phyloP scores from a whole-genome alignment of 768 basidiomycete genomes.

The Termitomyces sp. region DNA sequence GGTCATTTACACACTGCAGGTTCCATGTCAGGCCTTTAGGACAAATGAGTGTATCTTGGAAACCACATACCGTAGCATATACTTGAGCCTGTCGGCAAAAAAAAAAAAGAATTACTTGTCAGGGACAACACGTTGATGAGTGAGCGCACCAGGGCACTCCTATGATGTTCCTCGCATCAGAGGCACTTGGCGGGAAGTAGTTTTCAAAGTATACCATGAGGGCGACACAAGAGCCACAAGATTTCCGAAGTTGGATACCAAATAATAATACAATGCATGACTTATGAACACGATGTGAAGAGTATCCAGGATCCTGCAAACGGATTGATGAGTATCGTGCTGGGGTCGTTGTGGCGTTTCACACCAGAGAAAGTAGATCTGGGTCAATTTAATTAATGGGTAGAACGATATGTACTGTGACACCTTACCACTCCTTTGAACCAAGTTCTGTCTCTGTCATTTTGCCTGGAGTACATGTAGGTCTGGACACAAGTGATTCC shows the following conservation, averaged over 20 bases:
- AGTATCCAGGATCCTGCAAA: slow-evolving; percentile 12
- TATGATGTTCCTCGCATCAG: background rate
- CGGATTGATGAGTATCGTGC: background rate
- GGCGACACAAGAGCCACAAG: background rate
- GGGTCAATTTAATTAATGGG: background rate
- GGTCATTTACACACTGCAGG: slow-evolving; percentile 18
- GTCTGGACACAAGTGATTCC: slow-evolving; percentile 16
- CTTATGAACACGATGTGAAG: slow-evolving; percentile 11
- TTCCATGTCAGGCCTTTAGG: background rate
- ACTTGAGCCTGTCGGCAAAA: slow-evolving; percentile 3
- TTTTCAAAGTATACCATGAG: background rate
- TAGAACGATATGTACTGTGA: background rate
- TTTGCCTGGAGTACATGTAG: slow-evolving; percentile 10
- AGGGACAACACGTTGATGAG: background rate
- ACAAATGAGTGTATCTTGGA: background rate
- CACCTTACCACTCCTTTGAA: slow-evolving; percentile 9
- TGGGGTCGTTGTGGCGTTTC: background rate
- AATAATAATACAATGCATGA: slow-evolving; percentile 13
- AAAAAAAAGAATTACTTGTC: background rate
- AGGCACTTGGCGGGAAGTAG: background rate
- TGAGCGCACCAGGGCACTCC: slow-evolving; percentile 10
- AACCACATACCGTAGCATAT: slow-evolving; percentile 8
- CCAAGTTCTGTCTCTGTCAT: slow-evolving; percentile 1
- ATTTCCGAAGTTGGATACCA: slow-evolving; percentile 13
- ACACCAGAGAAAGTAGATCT: slow-evolving; percentile 14